Evolutionary conservation across 352 stramenopile genomes (phyloP), one percentile per base, ranked within the genome.

Genomic region (Bremia lactucae): DNA sequence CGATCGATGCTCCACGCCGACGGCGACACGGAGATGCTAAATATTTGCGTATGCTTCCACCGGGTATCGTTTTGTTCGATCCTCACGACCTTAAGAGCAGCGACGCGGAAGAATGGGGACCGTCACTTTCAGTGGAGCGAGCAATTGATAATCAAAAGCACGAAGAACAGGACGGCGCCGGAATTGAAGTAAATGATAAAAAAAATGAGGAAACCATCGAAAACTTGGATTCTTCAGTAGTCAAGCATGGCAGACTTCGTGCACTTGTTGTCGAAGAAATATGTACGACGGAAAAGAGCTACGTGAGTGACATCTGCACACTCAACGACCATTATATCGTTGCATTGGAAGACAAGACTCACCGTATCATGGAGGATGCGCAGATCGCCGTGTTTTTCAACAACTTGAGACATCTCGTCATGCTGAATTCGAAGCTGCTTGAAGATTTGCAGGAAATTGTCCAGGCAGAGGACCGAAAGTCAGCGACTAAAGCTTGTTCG

Each of bases 371-470:
- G 68, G 65, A 80, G 21, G 76, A 93, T 54, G 71, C 75, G 2
- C 74, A 87, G 53, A 87, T 90, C 39, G 80, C 80, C 29, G 80
- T 92, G 11, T 92, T 92, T 35, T 92, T 92, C 47, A 88, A 87
- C 57, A 89, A 81, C 21, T 31, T 92, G 24, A 58, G 75, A 7
- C 70, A 89, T 43, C 58, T 92, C 2, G 72, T 88, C 20, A 85
- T 85, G 69, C 66, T 92, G 45, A 89, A 92, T 52, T 88, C 74
- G 9, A 88, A 89, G 53, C 53, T 92, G 10, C 64, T 86, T 6
- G 72, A 72, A 28, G 77, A 92, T 38, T 41, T 91, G 6, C 39
- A 63, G 6, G 60, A 72, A n/a, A 87, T 89, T 43, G 55, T 73
- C 13, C 43, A 74, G 9, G 58, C 24, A 59, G 61, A n/a, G 35